Evolutionary conservation across 139 green algal species (phyloP), one percentile per base, ranked within the genome.

Genomic region (Chlorella vulgaris): DNA sequence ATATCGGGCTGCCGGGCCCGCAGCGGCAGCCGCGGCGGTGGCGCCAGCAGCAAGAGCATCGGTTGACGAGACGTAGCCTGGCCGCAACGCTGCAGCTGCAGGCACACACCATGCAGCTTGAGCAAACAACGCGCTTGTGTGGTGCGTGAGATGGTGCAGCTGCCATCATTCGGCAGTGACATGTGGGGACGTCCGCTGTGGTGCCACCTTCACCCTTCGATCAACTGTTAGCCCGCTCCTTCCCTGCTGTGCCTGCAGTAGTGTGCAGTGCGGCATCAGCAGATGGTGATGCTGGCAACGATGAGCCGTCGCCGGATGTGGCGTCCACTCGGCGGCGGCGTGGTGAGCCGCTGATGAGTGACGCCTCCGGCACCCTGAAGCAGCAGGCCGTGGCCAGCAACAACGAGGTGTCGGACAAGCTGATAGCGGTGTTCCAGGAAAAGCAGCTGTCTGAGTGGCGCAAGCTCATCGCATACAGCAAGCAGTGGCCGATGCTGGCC

Each of bases 391-490:
- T 33, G 35, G 36, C 68, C 42, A 83, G 62, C 70, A 88, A 88
- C 78, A 84, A 82, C 33, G 76, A 86, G 50, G 65, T 91, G 8
- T 93, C 89, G 39, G 90, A 94, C 87, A 88, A 87, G 74, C 66
- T 97, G 13, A 90, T 94, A 10, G 42, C 77, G 0, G 86, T 94
- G 33, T 96, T 95, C 39, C 21, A 26, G 33, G 33, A 47, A 5
- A 86, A 82, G 68, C 80, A 43, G 3, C 76, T 80, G 28, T 76
- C 85, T 0, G 91, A 93, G 22, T 94, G 88, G 87, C 84, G 86
- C 43, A 91, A 90, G 53, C 88, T 95, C 2, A 92, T 95, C 21
- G 89, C 86, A 7, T 86, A 86, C 74, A 92, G 86, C 80, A 83
- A 71, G 68, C 86, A 92, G 70, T 95, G 91, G 91, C 75, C 80